Percentiles rank a stretch among this genome's conserved stretches.
Evolutionary conservation across 306 rosid species (phyloP).

Genomic region (Prunus dulcis): DNA sequence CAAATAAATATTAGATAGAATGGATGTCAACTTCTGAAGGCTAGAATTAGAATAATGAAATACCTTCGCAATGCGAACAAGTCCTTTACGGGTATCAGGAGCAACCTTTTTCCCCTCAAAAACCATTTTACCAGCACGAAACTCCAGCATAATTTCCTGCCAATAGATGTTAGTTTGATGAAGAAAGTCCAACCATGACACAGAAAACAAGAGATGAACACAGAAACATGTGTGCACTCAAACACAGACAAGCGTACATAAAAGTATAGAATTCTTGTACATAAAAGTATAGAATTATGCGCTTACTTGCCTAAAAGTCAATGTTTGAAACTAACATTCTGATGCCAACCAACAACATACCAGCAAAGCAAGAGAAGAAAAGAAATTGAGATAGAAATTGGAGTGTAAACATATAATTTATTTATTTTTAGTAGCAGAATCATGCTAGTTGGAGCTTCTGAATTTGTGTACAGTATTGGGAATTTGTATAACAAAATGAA

Average conservation of each 20-base stretch:
- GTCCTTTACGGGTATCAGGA: constrained; percentile 85
- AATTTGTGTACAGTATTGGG: neutral
- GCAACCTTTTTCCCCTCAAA: constrained; percentile 66
- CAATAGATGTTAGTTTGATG: constrained; percentile 17
- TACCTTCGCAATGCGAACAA: constrained; percentile 87
- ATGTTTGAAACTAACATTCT: neutral
- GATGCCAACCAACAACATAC: neutral
- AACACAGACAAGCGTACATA: neutral
- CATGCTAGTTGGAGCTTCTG: neutral
- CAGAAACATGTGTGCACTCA: neutral
- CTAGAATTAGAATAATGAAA: neutral
- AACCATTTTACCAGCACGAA: constrained; percentile 92
- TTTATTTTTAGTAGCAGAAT: neutral
- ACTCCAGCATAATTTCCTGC: constrained; percentile 83
- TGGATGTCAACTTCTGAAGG: neutral
- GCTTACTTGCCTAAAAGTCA: neutral
- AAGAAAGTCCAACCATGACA: neutral
- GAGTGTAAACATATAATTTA: neutral
- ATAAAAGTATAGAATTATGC: neutral
- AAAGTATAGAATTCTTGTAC: neutral
- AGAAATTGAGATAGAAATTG: neutral
- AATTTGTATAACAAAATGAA: neutral
- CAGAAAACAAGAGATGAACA: neutral
- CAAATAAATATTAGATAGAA: constrained; percentile 6
- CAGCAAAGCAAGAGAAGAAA: neutral